A percentile compares a stretch with the other conserved stretches of the same genome.
These are phyloP conservation scores for Monilinia fructicola DNA, from an alignment of 2,329 filamentous ascomycete genomes.

Conservation along the genomic window DNA sequence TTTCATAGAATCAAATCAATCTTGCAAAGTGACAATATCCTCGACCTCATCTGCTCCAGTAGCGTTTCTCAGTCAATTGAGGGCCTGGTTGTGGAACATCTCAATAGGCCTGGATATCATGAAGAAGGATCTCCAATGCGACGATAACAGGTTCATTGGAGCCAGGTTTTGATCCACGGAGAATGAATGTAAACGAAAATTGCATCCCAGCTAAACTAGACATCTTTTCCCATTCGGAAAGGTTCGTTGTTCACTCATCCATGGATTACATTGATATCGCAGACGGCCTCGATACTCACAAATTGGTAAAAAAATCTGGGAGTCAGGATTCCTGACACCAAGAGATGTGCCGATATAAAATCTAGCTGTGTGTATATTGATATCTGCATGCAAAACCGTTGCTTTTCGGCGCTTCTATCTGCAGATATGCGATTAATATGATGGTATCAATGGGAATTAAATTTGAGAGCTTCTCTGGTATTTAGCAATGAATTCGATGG, in stretches of 20 bases:
- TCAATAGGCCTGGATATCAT: neutral
- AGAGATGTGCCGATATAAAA: neutral
- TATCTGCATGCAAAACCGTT: neutral
- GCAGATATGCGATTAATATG: neutral
- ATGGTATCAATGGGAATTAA: neutral
- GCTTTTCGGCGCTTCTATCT: neutral
- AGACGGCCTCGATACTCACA: neutral
- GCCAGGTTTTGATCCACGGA: neutral
- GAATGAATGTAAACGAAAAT: neutral
- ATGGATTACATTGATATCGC: too few relatives aligned
- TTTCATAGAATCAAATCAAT: neutral
- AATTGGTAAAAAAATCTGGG: neutral
- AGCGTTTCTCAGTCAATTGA: neutral
- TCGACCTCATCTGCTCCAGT: neutral
- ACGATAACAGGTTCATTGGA: neutral
- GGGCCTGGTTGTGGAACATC: neutral
- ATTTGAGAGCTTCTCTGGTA: neutral
- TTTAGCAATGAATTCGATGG: neutral
- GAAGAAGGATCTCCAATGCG: neutral
- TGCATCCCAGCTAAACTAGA: neutral
- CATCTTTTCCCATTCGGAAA: neutral
- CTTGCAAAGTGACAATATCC: neutral
- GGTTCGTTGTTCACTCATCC: neutral
- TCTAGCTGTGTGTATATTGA: neutral
- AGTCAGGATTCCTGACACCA: neutral